A percentile compares a stretch with the other conserved stretches of the same genome.
phyloP scores from a whole-genome alignment of 768 basidiomycete species.

The Leccinum aurantiacum region DNA sequence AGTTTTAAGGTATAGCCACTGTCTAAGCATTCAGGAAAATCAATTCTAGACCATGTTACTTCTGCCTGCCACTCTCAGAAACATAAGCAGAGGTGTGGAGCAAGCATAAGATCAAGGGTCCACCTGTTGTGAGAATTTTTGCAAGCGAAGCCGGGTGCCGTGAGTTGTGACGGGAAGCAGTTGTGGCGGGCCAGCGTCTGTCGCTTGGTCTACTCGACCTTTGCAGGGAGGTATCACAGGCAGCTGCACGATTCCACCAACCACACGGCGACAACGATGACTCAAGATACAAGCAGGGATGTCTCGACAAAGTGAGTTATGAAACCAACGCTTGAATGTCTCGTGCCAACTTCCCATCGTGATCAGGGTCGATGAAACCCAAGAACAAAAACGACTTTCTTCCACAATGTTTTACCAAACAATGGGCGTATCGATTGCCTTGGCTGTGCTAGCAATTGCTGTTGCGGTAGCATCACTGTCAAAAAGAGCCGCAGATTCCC shows the following conservation, averaged over 20 bases:
- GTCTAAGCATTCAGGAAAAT: no score
- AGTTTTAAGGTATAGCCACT: no score
- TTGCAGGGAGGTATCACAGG: neutral
- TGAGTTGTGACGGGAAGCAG: neutral
- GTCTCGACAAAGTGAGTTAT: neutral
- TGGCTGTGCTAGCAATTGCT: conserved; percentile 9
- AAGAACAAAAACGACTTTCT: neutral
- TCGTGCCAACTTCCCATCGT: neutral
- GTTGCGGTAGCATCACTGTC: neutral
- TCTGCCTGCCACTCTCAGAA: neutral
- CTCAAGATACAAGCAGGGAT: neutral
- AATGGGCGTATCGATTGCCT: neutral
- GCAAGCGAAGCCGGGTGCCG: neutral
- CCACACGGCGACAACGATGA: neutral
- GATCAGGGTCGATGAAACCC: neutral
- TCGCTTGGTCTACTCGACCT: neutral
- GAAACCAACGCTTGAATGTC: neutral
- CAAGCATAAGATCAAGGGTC: neutral
- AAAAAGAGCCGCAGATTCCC: neutral
- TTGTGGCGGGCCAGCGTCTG: neutral
- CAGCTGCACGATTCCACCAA: neutral
- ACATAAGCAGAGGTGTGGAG: neutral
- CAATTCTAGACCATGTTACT: neutral
- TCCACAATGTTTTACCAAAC: neutral
- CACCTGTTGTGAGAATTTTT: neutral